These are phyloP conservation scores for Mortierella sp. DNA, from an alignment of 371 early-diverging fungal genomes.

Conservation along the genomic window DNA sequence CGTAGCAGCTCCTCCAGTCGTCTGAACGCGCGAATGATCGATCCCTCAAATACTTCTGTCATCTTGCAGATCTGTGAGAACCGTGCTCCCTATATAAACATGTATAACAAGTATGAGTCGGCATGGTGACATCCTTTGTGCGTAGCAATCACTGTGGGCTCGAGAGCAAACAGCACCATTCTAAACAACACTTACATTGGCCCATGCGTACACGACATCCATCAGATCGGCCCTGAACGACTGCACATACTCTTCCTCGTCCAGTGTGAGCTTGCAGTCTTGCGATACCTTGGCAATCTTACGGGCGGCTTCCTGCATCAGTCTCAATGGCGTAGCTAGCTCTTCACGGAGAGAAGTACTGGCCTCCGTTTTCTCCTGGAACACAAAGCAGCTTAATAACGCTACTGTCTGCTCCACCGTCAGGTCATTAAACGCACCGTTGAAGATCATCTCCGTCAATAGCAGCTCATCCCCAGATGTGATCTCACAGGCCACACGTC, in stretches of 20 bases:
- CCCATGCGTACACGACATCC: slow-evolving; percentile 98
- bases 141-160: too few relatives aligned
- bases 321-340: slow-evolving; percentile 78
- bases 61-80: slow-evolving; percentile 97
- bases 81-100: slow-evolving; percentile 79
- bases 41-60: slow-evolving; percentile 98
- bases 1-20: slow-evolving; percentile 97
- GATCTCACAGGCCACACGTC: slow-evolving; percentile 99
- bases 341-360: slow-evolving; percentile 73
- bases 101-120: not conserved
- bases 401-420: slow-evolving; percentile 91
- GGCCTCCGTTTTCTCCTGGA: slow-evolving; percentile 82
- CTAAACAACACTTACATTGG: slow-evolving; percentile 53
- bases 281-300: slow-evolving; percentile 88
- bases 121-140: too few relatives aligned
- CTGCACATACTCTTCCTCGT: slow-evolving; percentile 84
- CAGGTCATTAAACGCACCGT: slow-evolving; percentile 96
- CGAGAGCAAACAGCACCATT: too few relatives aligned
- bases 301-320: slow-evolving; percentile 89
- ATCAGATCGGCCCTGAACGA: slow-evolving; percentile 93
- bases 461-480: slow-evolving; percentile 97
- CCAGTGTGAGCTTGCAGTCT: slow-evolving; percentile 85
- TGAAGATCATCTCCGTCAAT: slow-evolving; percentile 99
- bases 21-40: slow-evolving; percentile 94
- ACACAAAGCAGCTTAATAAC: slow-evolving; percentile 95